These are phyloP conservation scores for Plicaturopsis crispa DNA, from an alignment of 768 basidiomycete species.

Conservation along the genomic window DNA sequence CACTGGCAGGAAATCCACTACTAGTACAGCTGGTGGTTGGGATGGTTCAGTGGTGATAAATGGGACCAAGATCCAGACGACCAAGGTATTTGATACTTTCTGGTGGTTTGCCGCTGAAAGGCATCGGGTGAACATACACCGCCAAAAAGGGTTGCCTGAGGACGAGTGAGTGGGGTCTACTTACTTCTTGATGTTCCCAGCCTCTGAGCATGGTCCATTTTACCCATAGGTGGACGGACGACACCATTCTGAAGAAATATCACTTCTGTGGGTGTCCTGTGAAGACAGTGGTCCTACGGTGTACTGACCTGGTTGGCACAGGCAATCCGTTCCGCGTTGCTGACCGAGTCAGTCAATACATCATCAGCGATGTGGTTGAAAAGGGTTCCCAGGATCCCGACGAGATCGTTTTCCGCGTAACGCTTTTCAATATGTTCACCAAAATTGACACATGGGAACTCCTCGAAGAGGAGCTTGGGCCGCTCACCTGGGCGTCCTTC, in stretches of 20 bases:
- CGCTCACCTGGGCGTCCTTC: constrained; percentile 56
- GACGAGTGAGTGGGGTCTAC: no score
- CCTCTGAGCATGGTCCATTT: constrained; percentile 12
- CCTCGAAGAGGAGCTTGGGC: constrained; percentile 42
- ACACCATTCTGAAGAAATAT: constrained; percentile 45
- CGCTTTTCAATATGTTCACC: constrained; percentile 68
- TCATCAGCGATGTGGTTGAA: constrained; percentile 62
- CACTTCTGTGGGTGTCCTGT: no score
- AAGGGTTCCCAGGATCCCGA: constrained; percentile 51
- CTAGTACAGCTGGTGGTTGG: no score
- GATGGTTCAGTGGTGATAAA: no score
- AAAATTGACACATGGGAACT: constrained; percentile 67
- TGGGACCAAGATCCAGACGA: constrained; percentile 33
- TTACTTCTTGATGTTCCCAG: no score
- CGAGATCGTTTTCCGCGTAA: constrained; percentile 66
- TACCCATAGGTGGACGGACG: constrained; percentile 55
- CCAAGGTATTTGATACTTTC: constrained; percentile 53
- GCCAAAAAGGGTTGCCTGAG: no score
- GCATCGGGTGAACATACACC: constrained; percentile 48
- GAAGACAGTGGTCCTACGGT: no score
- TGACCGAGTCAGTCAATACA: constrained; percentile 63
- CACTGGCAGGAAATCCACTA: no score
- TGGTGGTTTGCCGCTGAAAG: constrained; percentile 53
- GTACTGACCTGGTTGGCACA: no score
- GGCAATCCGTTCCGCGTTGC: constrained; percentile 69